Percentiles rank a stretch among this genome's conserved stretches.
phyloP scores from a whole-genome alignment of 495 filamentous ascomycete genomes.

The Emericellopsis terricola region DNA sequence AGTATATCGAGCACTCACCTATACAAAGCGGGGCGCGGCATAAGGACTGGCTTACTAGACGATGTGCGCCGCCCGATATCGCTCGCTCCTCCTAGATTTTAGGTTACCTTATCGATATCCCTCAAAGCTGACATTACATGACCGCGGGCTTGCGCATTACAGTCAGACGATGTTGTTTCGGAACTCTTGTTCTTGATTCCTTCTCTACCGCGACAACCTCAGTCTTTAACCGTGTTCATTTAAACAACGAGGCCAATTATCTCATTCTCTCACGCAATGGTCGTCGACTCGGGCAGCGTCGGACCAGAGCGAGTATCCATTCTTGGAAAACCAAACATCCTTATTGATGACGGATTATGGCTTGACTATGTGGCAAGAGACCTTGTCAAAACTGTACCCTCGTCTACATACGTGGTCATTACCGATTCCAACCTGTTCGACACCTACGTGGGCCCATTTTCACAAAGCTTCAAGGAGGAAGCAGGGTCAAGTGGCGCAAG shows the following conservation, averaged over 20 bases:
- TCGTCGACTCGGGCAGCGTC: neutral
- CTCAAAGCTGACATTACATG: neutral
- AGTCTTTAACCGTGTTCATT: neutral
- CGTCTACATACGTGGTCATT: slow-evolving; percentile 87
- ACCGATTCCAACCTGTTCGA: slow-evolving; percentile 85
- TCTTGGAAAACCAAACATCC: slow-evolving; percentile 53
- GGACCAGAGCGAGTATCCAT: slow-evolving; percentile 31
- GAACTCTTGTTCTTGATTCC: too few species aligned
- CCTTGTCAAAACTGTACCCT: slow-evolving; percentile 54
- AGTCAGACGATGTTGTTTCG: too few species aligned
- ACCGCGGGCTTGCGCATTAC: neutral
- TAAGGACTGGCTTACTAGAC: too few species aligned
- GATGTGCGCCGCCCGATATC: too few species aligned
- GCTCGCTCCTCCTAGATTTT: too few species aligned
- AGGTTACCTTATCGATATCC: neutral
- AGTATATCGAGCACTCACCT: too few species aligned
- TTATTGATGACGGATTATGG: slow-evolving; percentile 88
- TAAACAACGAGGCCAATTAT: neutral
- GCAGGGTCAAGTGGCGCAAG: slow-evolving; percentile 35
- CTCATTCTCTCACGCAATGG: neutral
- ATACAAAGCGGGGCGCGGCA: too few species aligned
- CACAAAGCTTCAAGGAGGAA: slow-evolving; percentile 45
- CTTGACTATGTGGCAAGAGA: slow-evolving; percentile 64
- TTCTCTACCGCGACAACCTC: too few species aligned
- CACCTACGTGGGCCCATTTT: slow-evolving; percentile 63